phyloP scores from a whole-genome alignment of 1,139 yeast species.

The Sporopachydermia cereana region DNA sequence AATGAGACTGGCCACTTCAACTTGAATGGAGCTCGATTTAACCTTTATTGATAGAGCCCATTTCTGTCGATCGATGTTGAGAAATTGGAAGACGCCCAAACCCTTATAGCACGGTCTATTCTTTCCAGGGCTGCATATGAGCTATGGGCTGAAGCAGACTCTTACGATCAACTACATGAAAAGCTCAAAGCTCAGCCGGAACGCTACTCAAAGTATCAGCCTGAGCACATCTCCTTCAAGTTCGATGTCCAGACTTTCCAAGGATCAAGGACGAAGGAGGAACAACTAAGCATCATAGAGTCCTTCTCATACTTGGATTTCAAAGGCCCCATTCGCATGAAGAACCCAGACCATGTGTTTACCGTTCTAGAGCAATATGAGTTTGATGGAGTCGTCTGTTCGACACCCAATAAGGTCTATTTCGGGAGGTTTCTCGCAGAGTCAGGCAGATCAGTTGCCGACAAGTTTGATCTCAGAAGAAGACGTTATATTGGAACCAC shows the following conservation, averaged over 20 bases:
- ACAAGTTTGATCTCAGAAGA: conserved; percentile 67
- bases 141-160: conserved; percentile 64
- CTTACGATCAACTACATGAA: conserved; percentile 45
- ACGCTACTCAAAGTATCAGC: conserved; percentile 22
- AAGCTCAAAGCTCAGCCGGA: conserved; percentile 30
- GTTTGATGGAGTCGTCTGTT: conserved; percentile 27
- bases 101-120: conserved; percentile 55
- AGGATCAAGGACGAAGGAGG: conserved; percentile 46
- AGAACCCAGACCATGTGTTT: conserved; percentile 62
- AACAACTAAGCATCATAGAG: conserved; percentile 57
- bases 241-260: conserved; percentile 71
- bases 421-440: conserved; percentile 65
- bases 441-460: conserved; percentile 62
- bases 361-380: conserved; percentile 66
- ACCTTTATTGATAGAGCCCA: conserved; percentile 33
- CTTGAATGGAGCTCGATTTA: too few relatives aligned
- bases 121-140: conserved; percentile 72
- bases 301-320: conserved; percentile 59
- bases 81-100: conserved; percentile 52
- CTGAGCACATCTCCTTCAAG: conserved; percentile 44
- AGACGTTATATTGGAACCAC: conserved; percentile 92
- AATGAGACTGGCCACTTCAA: conserved; percentile 6
- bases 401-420: conserved; percentile 45
- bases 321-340: conserved; percentile 69
- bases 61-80: conserved; percentile 57